These are phyloP conservation scores for Eurotiales sp. DNA, from an alignment of 2,329 filamentous ascomycete species.

Conservation along the genomic window DNA sequence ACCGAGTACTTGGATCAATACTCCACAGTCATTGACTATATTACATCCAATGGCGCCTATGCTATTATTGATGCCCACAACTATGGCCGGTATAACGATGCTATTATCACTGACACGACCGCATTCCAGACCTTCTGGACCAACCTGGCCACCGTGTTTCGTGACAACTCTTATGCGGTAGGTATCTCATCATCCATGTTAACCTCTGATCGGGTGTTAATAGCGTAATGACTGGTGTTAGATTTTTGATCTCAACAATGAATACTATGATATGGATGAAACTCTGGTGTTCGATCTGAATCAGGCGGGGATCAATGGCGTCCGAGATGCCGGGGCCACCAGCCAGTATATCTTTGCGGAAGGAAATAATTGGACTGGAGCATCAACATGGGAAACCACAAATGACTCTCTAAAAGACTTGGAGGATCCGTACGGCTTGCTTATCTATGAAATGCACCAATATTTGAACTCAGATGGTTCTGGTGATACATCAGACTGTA, in stretches of 20 bases:
- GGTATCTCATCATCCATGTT: conserved; percentile 42
- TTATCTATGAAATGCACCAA: conserved; percentile 61
- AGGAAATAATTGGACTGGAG: conserved; percentile 49
- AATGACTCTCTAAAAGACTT: conserved; percentile 46
- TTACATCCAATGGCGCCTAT: conserved; percentile 47
- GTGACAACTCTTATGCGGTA: conserved; percentile 56
- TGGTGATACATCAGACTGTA: conserved; percentile 50
- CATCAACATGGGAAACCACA: conserved; percentile 49
- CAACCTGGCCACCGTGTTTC: conserved; percentile 53
- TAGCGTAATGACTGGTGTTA: neutral
- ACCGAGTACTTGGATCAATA: conserved; percentile 31
- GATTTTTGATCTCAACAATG: conserved; percentile 48
- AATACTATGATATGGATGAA: conserved; percentile 63
- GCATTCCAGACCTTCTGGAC: conserved; percentile 58
- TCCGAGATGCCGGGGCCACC: conserved; percentile 57
- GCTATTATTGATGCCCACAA: conserved; percentile 61
- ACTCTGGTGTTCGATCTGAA: conserved; percentile 57
- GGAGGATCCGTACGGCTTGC: conserved; percentile 50
- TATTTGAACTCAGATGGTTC: conserved; percentile 57
- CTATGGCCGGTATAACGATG: conserved; percentile 44
- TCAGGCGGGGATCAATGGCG: conserved; percentile 61
- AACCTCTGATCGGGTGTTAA: conserved; percentile 12
- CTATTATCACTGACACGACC: conserved; percentile 50
- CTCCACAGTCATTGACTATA: conserved; percentile 31
- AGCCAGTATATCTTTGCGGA: conserved; percentile 60